Percentiles rank a stretch among this genome's conserved stretches.
Evolutionary conservation across 805 yeast species (phyloP).

Genomic region (Barnettozyma californica): DNA sequence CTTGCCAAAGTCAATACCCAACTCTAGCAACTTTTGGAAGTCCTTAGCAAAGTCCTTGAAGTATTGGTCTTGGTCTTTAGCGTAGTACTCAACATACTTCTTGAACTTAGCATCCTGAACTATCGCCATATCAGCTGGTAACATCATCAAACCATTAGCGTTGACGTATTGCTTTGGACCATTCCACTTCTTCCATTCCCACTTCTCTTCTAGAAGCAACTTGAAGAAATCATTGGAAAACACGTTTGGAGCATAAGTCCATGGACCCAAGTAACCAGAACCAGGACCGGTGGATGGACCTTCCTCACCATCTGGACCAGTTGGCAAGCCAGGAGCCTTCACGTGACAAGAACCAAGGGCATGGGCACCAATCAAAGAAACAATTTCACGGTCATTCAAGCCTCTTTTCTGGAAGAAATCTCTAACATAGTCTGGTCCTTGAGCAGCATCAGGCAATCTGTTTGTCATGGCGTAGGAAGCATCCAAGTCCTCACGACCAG

Average conservation of each 20-base stretch:
- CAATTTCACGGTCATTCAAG: slow-evolving; percentile 66
- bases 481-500: slow-evolving; percentile 65
- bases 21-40: slow-evolving; percentile 66
- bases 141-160: slow-evolving; percentile 73
- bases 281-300: slow-evolving; percentile 29
- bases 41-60: slow-evolving; percentile 57
- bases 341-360: slow-evolving; percentile 73
- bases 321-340: slow-evolving; percentile 25
- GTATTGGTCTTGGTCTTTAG: slow-evolving; percentile 28
- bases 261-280: slow-evolving; percentile 83
- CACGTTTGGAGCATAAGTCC: slow-evolving; percentile 77
- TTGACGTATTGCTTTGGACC: slow-evolving; percentile 60
- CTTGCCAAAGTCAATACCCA: slow-evolving; percentile 60
- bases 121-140: slow-evolving; percentile 74
- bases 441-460: slow-evolving; percentile 67
- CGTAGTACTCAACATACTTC: slow-evolving; percentile 61
- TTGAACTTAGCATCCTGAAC: slow-evolving; percentile 55
- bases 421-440: slow-evolving; percentile 61
- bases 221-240: slow-evolving; percentile 73
- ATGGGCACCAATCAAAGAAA: slow-evolving; percentile 72
- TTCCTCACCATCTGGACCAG: slow-evolving; percentile 12
- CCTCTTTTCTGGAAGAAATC: slow-evolving; percentile 61
- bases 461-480: slow-evolving; percentile 56
- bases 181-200: slow-evolving; percentile 53
- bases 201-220: slow-evolving; percentile 47